These are phyloP conservation scores for Lepiota venenata DNA, from an alignment of 768 basidiomycete genomes.

Conservation along the genomic window DNA sequence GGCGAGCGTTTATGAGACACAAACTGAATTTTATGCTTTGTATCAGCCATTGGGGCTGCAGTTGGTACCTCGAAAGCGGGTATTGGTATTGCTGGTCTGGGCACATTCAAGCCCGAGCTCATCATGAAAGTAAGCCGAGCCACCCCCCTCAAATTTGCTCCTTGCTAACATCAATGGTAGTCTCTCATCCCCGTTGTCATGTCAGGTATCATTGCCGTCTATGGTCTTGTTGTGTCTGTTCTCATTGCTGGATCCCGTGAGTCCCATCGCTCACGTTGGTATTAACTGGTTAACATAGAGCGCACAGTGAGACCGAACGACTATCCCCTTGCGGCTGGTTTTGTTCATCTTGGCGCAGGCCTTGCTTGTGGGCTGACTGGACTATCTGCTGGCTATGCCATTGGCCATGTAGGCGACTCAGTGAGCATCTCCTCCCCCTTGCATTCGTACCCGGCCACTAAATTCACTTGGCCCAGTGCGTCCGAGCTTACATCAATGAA, in stretches of 20 bases:
- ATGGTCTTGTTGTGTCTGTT: conserved; percentile 94
- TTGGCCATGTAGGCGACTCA: conserved; percentile 91
- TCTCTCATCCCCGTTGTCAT: conserved; percentile 96
- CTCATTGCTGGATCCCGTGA: conserved; percentile 70
- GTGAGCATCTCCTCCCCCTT: conserved; percentile 45
- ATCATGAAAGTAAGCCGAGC: conserved; percentile 85
- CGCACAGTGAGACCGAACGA: conserved; percentile 59
- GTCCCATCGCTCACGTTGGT: conserved; percentile 17
- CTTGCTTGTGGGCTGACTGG: conserved; percentile 90
- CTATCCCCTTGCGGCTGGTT: conserved; percentile 85
- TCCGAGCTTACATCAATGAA: conserved; percentile 89
- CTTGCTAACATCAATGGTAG: conserved; percentile 33
- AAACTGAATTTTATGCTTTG: conserved; percentile 7
- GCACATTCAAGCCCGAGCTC: conserved; percentile 91
- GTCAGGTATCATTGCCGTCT: conserved; percentile 98
- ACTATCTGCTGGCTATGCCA: conserved; percentile 90
- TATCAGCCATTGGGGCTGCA: conserved; percentile 85
- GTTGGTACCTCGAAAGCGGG: conserved; percentile 96
- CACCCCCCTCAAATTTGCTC: neutral
- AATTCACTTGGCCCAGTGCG: conserved; percentile 52
- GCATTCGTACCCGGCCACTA: neutral
- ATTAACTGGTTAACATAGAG: conserved; percentile 9
- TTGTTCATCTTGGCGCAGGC: conserved; percentile 90
- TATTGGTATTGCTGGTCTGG: conserved; percentile 94
- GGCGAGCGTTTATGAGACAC: neutral